Evolutionary conservation across 257 asterid genomes (phyloP).

Genomic region (Ehretia macrophylla): DNA sequence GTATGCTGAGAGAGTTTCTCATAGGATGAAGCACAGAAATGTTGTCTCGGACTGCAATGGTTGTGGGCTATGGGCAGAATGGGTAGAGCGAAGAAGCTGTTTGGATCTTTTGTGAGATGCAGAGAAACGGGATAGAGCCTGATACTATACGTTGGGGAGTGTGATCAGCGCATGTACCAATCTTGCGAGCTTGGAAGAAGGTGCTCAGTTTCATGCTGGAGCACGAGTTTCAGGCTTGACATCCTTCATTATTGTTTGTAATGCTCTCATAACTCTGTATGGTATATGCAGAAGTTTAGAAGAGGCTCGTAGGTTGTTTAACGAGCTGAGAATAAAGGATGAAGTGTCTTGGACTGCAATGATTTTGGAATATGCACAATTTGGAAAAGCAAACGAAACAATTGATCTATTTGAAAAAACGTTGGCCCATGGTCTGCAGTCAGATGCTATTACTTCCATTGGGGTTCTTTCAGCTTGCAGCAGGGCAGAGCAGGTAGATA

Average conservation of each 20-base stretch:
- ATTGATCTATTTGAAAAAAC: conserved; percentile 64
- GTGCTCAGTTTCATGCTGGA: conserved; percentile 76
- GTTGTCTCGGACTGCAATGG: conserved; percentile 93
- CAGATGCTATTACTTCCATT: conserved; percentile 73
- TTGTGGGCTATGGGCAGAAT: conserved; percentile 88
- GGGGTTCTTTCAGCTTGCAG: conserved; percentile 90
- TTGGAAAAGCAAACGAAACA: conserved; percentile 75
- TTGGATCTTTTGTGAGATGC: conserved; percentile 60
- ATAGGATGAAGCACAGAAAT: conserved; percentile 55
- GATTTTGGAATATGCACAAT: conserved; percentile 79
- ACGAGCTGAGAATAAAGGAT: conserved; percentile 57
- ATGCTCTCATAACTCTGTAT: conserved; percentile 76
- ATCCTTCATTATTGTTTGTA: conserved; percentile 64
- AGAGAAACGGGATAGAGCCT: conserved; percentile 50
- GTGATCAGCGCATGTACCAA: conserved; percentile 88
- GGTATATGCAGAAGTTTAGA: conserved; percentile 80
- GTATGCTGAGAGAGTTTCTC: conserved; percentile 60
- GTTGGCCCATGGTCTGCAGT: conserved; percentile 56
- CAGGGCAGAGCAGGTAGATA: conserved; percentile 70
- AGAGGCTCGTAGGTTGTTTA: conserved; percentile 56
- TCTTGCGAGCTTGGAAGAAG: conserved; percentile 93
- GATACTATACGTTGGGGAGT: conserved; percentile 83
- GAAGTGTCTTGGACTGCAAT: conserved; percentile 90
- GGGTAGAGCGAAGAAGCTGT: conserved; percentile 89
- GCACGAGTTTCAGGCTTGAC: conserved; percentile 68